Conservation (phyloP, 352 stramenopile genomes). For the Pythium scleroteichum region DNA sequence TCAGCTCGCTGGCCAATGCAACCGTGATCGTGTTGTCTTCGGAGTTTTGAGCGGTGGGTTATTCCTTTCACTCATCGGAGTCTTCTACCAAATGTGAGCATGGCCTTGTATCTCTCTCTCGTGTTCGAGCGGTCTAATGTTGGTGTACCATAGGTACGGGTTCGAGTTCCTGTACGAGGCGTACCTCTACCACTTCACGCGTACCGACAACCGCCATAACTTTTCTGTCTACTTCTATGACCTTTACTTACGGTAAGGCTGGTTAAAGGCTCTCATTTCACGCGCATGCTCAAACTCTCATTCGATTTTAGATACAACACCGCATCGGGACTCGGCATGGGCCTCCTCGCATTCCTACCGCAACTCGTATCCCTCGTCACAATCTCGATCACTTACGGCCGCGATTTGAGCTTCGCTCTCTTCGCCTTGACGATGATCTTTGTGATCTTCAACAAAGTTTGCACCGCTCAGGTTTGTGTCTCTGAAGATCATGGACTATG, state of each 20-base stretch:
- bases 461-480: constrained; percentile 74
- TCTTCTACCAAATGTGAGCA: constrained; percentile 70
- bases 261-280: too few species aligned
- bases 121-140: constrained; percentile 5
- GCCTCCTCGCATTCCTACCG: constrained; percentile 81
- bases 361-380: constrained; percentile 78
- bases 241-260: constrained; percentile 93
- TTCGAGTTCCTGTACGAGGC: constrained; percentile 94
- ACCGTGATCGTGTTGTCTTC: constrained; percentile 88
- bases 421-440: constrained; percentile 99
- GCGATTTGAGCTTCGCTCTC: constrained; percentile 92
- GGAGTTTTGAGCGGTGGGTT: constrained; percentile 81
- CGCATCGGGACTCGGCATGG: constrained; percentile 68
- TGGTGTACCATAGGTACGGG: constrained; percentile 55
- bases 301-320: constrained; percentile 66
- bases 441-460: constrained; percentile 98
- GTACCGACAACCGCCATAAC: constrained; percentile 99
- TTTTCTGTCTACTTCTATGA: constrained; percentile 99
- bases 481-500: not conserved
- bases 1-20: constrained; percentile 52
- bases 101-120: constrained; percentile 37
- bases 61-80: constrained; percentile 83
- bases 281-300: too few species aligned
- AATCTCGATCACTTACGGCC: constrained; percentile 67
- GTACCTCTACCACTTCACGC: constrained; percentile 98